phyloP scores from a whole-genome alignment of 139 green algal species.

The Tetradesmus lagerheimii region DNA sequence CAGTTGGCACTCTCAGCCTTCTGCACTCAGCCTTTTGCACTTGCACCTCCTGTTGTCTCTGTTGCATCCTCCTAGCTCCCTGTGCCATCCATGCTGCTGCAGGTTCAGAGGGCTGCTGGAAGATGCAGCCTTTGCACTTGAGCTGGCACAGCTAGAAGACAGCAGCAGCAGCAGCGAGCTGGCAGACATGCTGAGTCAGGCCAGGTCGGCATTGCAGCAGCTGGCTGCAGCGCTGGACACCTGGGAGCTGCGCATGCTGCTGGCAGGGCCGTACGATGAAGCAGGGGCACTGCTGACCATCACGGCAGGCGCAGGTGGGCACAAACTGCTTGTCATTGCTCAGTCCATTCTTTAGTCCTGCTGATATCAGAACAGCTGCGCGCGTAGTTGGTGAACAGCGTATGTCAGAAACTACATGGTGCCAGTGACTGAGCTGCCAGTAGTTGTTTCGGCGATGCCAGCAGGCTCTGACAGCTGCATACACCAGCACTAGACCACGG shows the following conservation, averaged over 20 bases:
- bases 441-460: too few species aligned
- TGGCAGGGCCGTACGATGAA: constrained; percentile 77
- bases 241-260: constrained; percentile 59
- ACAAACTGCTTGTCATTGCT: background rate
- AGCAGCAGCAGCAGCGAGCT: constrained; percentile 30
- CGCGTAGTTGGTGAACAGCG: too few species aligned
- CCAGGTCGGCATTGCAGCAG: background rate
- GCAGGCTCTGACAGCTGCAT: background rate
- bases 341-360: too few species aligned
- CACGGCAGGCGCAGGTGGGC: constrained; percentile 79
- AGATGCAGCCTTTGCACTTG: constrained; percentile 46
- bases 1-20: too few species aligned
- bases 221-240: background rate
- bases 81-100: background rate
- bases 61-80: background rate
- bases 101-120: constrained; percentile 55
- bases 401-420: too few species aligned
- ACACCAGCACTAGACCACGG: background rate
- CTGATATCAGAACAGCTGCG: too few species aligned
- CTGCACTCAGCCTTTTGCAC: too few species aligned
- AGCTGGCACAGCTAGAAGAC: constrained; percentile 42
- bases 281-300: constrained; percentile 60
- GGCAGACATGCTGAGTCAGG: constrained; percentile 1
- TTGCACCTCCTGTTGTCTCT: background rate
- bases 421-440: too few species aligned